Evolutionary conservation across 176 grass and related monocot genomes (phyloP).

Genomic region (Paspalum notatum): DNA sequence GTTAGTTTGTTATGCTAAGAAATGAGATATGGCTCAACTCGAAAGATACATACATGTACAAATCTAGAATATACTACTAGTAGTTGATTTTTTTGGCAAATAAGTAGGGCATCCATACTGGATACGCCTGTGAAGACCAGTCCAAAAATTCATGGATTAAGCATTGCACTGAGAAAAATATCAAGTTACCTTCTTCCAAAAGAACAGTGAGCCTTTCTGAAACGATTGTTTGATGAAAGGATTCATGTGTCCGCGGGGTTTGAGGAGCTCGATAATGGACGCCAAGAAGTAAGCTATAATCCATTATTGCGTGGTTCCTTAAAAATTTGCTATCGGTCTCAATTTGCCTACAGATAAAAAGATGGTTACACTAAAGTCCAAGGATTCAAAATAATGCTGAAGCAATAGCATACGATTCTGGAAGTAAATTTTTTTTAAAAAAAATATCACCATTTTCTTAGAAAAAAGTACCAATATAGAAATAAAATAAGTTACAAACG

Average conservation of each 20-base stretch:
- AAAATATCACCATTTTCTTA: not conserved
- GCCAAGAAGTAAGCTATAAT: slow-evolving; percentile 95
- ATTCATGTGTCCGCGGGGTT: slow-evolving; percentile 53
- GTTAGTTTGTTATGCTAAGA: too few species aligned
- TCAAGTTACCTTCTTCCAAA: slow-evolving; percentile 70
- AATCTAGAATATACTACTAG: too few species aligned
- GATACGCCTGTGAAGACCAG: too few species aligned
- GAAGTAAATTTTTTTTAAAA: not conserved
- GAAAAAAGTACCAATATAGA: not conserved
- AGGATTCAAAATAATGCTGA: not conserved
- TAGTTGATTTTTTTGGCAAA: too few species aligned
- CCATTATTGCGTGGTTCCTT: slow-evolving; percentile 78
- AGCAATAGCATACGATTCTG: not conserved
- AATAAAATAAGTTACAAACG: not conserved
- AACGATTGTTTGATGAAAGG: slow-evolving; percentile 46
- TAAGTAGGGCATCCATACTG: too few species aligned
- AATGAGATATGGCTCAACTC: too few species aligned
- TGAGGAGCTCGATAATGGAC: slow-evolving; percentile 94
- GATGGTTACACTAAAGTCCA: not conserved
- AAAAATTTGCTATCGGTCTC: slow-evolving; percentile 86
- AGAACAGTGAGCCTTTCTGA: slow-evolving; percentile 70
- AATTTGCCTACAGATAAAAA: slow-evolving; percentile 69
- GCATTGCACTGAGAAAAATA: not conserved
- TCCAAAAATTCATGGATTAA: not conserved
- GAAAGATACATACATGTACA: too few species aligned